A percentile compares a stretch with the other conserved stretches of the same genome.
Evolutionary conservation across 2,329 filamentous ascomycete species (phyloP).

Genomic region (Phialophora macrospora): DNA sequence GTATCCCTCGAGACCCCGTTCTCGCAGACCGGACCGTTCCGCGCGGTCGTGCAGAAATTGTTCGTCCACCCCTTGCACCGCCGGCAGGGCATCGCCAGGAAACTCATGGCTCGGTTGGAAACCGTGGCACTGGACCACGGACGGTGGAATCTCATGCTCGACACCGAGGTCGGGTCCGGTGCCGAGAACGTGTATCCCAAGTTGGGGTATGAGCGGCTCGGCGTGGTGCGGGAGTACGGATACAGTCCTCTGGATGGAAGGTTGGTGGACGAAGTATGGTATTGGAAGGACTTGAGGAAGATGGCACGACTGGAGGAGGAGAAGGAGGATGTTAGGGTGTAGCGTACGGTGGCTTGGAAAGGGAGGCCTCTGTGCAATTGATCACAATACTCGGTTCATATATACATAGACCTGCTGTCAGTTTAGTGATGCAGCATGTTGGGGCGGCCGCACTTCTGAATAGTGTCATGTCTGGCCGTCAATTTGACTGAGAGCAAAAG

Average conservation of each 20-base stretch:
- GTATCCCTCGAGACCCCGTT: slow-evolving; percentile 60
- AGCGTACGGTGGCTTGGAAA: too few relatives aligned
- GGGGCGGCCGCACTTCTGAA: too few relatives aligned
- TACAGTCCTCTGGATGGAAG: slow-evolving; percentile 58
- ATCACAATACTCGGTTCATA: too few relatives aligned
- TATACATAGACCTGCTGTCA: too few relatives aligned
- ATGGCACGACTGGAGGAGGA: slow-evolving; percentile 16
- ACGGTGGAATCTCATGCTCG: slow-evolving; percentile 59
- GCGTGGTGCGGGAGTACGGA: slow-evolving; percentile 61
- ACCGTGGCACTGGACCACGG: slow-evolving; percentile 56
- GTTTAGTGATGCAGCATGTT: too few relatives aligned
- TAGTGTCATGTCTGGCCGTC: too few relatives aligned
- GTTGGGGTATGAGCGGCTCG: slow-evolving; percentile 62
- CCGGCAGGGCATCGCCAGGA: slow-evolving; percentile 57
- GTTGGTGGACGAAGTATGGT: slow-evolving; percentile 46
- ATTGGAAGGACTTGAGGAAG: slow-evolving; percentile 38
- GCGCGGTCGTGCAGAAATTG: slow-evolving; percentile 63
- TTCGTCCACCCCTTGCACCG: slow-evolving; percentile 60
- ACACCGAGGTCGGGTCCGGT: slow-evolving; percentile 58
- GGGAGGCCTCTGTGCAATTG: too few relatives aligned
- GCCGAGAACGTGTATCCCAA: slow-evolving; percentile 61
- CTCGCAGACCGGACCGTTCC: slow-evolving; percentile 62
- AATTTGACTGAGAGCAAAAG: too few relatives aligned
- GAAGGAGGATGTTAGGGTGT: background rate
- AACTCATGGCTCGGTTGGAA: slow-evolving; percentile 62